phyloP scores from a whole-genome alignment of 257 asterid species.

The Hygrophila difformis region DNA sequence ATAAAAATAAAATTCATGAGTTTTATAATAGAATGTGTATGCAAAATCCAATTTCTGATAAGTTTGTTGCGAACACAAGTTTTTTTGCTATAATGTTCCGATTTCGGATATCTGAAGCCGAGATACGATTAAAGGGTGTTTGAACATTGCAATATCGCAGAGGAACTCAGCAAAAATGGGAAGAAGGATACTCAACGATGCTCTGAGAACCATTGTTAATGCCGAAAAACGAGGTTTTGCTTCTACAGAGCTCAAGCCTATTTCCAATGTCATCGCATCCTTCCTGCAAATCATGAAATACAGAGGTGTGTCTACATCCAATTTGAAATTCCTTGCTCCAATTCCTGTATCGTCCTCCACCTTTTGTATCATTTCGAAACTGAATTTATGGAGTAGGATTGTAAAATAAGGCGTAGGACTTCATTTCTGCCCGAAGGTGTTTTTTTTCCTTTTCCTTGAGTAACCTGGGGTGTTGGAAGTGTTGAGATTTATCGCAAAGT shows the following conservation, averaged over 20 bases:
- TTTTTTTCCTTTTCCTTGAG: slow-evolving; percentile 4
- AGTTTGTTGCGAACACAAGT: no score
- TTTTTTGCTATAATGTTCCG: no score
- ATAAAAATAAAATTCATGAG: no score
- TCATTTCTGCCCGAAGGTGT: neutral
- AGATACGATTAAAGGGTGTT: no score
- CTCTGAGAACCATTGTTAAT: slow-evolving; percentile 75
- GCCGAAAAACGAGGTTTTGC: slow-evolving; percentile 92
- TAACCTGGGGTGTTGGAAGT: neutral
- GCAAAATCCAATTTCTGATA: no score
- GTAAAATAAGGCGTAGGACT: neutral
- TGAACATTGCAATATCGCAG: no score
- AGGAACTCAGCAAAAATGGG: slow-evolving; percentile 41
- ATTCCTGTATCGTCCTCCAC: no score
- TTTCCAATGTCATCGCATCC: slow-evolving; percentile 71
- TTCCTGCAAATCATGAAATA: slow-evolving; percentile 92
- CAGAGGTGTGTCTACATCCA: slow-evolving; percentile 39
- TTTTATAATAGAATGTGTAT: no score
- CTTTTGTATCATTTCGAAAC: slow-evolving; percentile 4
- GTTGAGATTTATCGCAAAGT: neutral
- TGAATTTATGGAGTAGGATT: slow-evolving; percentile 3
- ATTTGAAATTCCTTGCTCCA: slow-evolving; percentile 2
- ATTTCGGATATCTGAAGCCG: no score
- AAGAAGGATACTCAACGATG: slow-evolving; percentile 78
- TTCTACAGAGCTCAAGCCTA: slow-evolving; percentile 67